These are phyloP conservation scores for Fusarium sp. DNA, from an alignment of 2,329 filamentous ascomycete genomes.

Conservation along the genomic window DNA sequence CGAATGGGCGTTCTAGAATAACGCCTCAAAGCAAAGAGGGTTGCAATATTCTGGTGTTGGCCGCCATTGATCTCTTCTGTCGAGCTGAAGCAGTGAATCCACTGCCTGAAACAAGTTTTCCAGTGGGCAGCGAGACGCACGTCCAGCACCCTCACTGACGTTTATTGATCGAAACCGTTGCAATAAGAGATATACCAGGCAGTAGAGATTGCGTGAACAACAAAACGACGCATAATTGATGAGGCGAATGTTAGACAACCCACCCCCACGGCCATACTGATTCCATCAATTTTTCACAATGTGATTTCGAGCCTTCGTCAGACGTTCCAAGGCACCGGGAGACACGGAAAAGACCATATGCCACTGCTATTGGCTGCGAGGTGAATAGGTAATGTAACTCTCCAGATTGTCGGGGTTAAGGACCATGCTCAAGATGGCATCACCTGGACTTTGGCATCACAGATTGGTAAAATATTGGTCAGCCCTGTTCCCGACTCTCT, in stretches of 20 bases:
- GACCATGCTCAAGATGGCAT: conserved; percentile 4
- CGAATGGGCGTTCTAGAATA: conserved; percentile 21
- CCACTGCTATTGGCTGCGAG: conserved; percentile 14
- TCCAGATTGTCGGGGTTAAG: conserved; percentile 12
- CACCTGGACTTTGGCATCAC: conserved; percentile 18
- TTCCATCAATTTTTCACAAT: conserved; percentile 15
- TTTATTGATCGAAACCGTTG: not conserved
- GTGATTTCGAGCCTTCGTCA: conserved; percentile 11
- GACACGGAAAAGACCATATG: not conserved
- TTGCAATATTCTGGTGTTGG: not conserved
- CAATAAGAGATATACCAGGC: not conserved
- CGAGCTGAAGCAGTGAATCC: not conserved
- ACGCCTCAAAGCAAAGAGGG: not conserved
- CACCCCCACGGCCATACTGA: conserved; percentile 18
- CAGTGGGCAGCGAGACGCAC: not conserved
- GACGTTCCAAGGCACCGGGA: conserved; percentile 9
- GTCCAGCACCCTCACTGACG: not conserved
- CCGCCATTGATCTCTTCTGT: not conserved
- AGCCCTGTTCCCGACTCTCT: conserved; percentile 50
- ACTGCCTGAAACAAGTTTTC: not conserved
- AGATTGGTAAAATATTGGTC: conserved; percentile 57
- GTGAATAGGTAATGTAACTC: conserved; percentile 13
- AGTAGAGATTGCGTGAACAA: not conserved
- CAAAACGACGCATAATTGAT: not conserved
- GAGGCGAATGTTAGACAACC: conserved; percentile 26